These are phyloP conservation scores for Suillus sp. DNA, from an alignment of 768 basidiomycete species.

Conservation along the genomic window DNA sequence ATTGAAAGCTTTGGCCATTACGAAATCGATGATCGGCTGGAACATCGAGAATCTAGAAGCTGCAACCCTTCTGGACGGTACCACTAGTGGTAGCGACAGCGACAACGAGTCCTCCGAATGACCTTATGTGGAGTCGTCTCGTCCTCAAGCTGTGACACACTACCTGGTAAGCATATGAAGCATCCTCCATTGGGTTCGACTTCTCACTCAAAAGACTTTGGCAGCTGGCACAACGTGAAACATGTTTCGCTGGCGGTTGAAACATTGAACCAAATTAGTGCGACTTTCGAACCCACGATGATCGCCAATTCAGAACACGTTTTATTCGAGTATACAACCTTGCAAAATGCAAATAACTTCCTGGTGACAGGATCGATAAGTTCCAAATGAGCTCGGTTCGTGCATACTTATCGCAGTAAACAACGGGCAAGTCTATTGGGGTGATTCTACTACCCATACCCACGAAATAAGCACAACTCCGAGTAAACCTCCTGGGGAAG, in stretches of 20 bases:
- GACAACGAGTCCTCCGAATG: conserved; percentile 61
- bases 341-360: background rate
- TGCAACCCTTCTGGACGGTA: conserved; percentile 43
- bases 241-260: background rate
- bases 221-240: background rate
- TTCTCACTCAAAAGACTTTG: background rate
- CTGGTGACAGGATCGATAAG: background rate
- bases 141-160: background rate
- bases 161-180: background rate
- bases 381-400: background rate
- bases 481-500: background rate
- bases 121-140: conserved; percentile 26
- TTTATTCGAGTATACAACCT: background rate
- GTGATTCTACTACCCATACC: background rate
- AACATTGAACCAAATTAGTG: conserved; percentile 1
- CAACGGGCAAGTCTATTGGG: background rate
- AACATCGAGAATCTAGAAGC: conserved; percentile 68
- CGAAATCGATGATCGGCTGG: conserved; percentile 68
- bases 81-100: conserved; percentile 54
- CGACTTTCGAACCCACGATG: background rate
- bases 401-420: background rate
- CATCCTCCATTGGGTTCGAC: background rate
- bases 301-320: background rate
- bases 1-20: conserved; percentile 44
- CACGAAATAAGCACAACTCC: background rate